Percentiles rank a stretch among this genome's conserved stretches.
These are phyloP conservation scores for Pyrus bretschneideri DNA, from an alignment of 306 rosid species.

Conservation along the genomic window DNA sequence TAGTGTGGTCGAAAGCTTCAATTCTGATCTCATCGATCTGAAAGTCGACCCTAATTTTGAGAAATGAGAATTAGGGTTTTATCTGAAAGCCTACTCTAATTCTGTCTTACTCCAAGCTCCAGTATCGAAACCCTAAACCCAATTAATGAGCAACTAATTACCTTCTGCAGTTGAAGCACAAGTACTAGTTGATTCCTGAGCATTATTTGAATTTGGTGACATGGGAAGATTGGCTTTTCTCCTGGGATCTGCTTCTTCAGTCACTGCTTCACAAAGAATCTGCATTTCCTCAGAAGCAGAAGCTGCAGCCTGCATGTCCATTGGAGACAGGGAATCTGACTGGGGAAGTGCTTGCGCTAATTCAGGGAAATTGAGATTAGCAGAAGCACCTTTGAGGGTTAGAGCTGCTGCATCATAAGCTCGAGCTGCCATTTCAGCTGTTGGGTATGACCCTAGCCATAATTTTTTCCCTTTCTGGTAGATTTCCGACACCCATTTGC, in stretches of 20 bases:
- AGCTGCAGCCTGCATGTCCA: slow-evolving; percentile 80
- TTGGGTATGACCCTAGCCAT: slow-evolving; percentile 83
- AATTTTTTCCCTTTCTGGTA: slow-evolving; percentile 76
- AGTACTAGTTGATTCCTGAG: slow-evolving; percentile 2
- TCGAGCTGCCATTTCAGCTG: slow-evolving; percentile 88
- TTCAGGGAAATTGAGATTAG: slow-evolving; percentile 78
- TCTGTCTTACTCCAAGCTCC: not conserved
- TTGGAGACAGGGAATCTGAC: slow-evolving; percentile 51
- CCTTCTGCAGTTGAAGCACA: slow-evolving; percentile 47
- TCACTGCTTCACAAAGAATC: not conserved
- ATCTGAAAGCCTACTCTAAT: not conserved
- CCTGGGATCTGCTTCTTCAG: slow-evolving; percentile 17
- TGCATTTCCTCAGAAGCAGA: slow-evolving; percentile 4
- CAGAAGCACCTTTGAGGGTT: slow-evolving; percentile 70
- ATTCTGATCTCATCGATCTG: not conserved
- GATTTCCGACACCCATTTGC: slow-evolving; percentile 83
- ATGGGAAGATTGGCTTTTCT: not conserved
- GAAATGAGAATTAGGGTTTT: not conserved
- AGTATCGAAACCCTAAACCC: not conserved
- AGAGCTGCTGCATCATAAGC: slow-evolving; percentile 89
- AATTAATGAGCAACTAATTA: slow-evolving; percentile 14
- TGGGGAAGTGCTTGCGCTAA: slow-evolving; percentile 48
- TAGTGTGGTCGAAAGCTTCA: not conserved
- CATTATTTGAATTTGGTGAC: not conserved
- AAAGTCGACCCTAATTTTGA: not conserved